These are phyloP conservation scores for Epithemia pelagica DNA, from an alignment of 108 stramenopile genomes.

Conservation along the genomic window DNA sequence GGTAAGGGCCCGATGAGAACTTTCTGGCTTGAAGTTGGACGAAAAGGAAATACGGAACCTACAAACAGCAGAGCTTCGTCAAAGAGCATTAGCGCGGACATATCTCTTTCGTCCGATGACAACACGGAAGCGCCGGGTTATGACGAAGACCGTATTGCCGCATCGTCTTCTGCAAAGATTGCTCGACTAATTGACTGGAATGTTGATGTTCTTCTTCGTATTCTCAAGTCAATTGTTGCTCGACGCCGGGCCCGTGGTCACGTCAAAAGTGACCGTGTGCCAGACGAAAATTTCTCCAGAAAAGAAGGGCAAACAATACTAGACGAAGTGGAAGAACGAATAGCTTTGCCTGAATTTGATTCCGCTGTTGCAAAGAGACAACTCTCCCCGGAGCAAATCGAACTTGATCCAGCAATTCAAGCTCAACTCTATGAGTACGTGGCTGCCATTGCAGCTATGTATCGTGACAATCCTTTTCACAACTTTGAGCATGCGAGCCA, in stretches of 20 bases:
- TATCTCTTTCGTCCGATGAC: not conserved
- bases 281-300: not conserved
- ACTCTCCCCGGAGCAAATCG: conserved; percentile 3
- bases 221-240: conserved; percentile 23
- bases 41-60: not conserved
- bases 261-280: not conserved
- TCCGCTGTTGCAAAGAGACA: not conserved
- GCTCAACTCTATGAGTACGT: conserved; percentile 8
- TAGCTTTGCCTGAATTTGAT: conserved; percentile 20
- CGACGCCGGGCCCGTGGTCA: not conserved
- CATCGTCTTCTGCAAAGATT: not conserved
- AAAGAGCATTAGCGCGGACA: not conserved
- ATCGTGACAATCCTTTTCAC: conserved; percentile 20
- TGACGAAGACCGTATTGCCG: not conserved
- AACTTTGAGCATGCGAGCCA: conserved; percentile 50
- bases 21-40: conserved; percentile 27
- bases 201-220: conserved; percentile 14
- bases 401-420: not conserved
- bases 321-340: conserved; percentile 31
- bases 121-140: not conserved
- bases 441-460: conserved; percentile 10
- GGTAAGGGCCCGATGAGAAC: conserved; percentile 53
- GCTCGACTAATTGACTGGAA: conserved; percentile 32
- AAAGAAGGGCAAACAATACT: conserved; percentile 5
- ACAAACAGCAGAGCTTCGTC: not conserved